Evolutionary conservation across 2,329 filamentous ascomycete genomes (phyloP), one percentile per base, ranked within the genome.

Genomic region (Lecanicillium sp.): DNA sequence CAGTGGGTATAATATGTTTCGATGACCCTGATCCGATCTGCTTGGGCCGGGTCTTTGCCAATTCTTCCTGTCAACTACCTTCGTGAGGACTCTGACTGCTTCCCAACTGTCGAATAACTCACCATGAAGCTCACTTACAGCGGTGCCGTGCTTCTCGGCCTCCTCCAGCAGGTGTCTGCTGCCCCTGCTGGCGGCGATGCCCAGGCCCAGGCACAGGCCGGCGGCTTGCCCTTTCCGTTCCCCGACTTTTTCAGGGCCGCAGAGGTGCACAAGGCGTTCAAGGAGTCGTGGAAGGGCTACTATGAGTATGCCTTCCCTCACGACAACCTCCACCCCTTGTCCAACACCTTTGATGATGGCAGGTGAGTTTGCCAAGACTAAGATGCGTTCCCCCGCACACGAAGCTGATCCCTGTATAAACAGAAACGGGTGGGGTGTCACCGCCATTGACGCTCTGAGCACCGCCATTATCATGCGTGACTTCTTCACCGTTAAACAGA

Each of bases 381-480:
- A 14, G 17, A 13, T 31, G n/a, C 11, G 15, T 8, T 14, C n/a
- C 8, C 15, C 9, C 17, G 9, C 37, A 43, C n/a, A 42, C 36
- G 4, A 12, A 10, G 13, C 11, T n/a, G 5, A 9, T 17, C 11
- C 10, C 5, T 25, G 17, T 6, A 17, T 9, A 8, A 13, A 28
- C 42, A 89, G 85, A 46, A 89, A 88, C 52, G 82, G 78, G 39
- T 94, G 87, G 87, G 87, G 87, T 17, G 85, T 86, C 20, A 88
- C 81, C 30, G 84, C 86, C 1, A 73, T 92, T 12, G 87, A 94
- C 57, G 84, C 85, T 2, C 67, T 94, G 33, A 82, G 77, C 43
- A 94, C 87, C 0, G 87, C 87, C 7, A 66, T 89, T 35, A 60
- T 94, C 17, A 90, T 94, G 84, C 71, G 73, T 29, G 72, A 86